Conservation (phyloP, 2,329 filamentous ascomycete genomes). For the Colletotrichum viniferum region DNA sequence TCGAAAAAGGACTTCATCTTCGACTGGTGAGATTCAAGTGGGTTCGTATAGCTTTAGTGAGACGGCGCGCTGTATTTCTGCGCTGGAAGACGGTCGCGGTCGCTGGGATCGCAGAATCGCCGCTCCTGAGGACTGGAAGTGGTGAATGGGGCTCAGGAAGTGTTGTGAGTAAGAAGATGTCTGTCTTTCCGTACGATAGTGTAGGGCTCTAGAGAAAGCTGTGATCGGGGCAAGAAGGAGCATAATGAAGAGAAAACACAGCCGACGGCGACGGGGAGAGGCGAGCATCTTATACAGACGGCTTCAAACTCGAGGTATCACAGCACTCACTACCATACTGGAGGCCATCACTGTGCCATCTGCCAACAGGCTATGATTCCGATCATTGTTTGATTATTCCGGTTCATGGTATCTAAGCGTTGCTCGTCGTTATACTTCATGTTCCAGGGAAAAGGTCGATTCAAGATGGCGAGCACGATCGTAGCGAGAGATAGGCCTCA, state of each 20-base stretch:
- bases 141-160: background rate
- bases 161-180: background rate
- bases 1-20: background rate
- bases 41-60: background rate
- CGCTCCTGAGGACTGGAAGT: background rate
- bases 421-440: background rate
- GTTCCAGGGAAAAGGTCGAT: background rate
- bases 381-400: background rate
- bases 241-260: background rate
- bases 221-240: background rate
- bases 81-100: background rate
- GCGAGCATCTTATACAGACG: background rate
- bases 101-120: background rate
- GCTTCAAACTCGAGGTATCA: background rate
- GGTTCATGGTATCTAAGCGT: background rate
- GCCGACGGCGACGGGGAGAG: background rate
- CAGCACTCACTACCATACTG: background rate
- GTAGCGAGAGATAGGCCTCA: background rate
- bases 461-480: background rate
- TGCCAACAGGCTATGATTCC: background rate
- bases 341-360: no score
- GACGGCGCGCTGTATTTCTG: background rate
- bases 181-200: fast-evolving
- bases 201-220: fast-evolving
- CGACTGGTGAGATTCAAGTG: background rate